Evolutionary conservation across 2,329 filamentous ascomycete genomes (phyloP).

Genomic region (Macrophomina pseudophaseolina): DNA sequence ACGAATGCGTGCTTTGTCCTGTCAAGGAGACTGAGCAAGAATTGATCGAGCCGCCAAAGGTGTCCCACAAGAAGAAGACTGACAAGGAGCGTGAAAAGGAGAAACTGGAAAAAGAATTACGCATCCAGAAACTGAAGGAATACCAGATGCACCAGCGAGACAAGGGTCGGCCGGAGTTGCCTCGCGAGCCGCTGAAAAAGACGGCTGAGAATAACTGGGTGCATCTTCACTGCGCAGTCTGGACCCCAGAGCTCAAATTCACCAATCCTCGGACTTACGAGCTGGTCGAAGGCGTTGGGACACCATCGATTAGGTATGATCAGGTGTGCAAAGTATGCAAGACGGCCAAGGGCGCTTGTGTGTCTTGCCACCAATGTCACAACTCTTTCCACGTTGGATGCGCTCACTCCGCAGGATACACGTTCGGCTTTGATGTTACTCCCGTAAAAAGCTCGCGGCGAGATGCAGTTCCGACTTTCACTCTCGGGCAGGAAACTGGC

Average conservation of each 20-base stretch:
- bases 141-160: conserved; percentile 85
- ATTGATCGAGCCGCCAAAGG: conserved; percentile 80
- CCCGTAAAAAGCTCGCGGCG: conserved; percentile 88
- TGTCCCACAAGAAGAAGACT: conserved; percentile 83
- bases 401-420: conserved; percentile 80
- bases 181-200: conserved; percentile 88
- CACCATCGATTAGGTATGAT: conserved; percentile 77
- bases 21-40: conserved; percentile 81
- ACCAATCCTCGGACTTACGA: conserved; percentile 81
- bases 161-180: conserved; percentile 79
- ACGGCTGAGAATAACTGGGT: conserved; percentile 99
- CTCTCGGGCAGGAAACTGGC: conserved; percentile 75
- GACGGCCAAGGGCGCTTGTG: conserved; percentile 74
- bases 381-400: conserved; percentile 83
- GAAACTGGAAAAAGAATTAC: conserved; percentile 80
- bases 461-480: conserved; percentile 80
- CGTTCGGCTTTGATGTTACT: conserved; percentile 86
- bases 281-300: conserved; percentile 80
- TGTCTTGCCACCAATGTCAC: conserved; percentile 79
- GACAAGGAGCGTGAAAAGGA: conserved; percentile 93
- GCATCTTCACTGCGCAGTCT: conserved; percentile 90
- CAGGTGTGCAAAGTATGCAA: conserved; percentile 86
- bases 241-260: conserved; percentile 92
- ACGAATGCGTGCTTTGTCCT: conserved; percentile 91
- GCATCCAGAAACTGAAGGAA: conserved; percentile 77